These are phyloP conservation scores for Macrophomina tecta DNA, from an alignment of 2,329 filamentous ascomycete genomes.

Conservation along the genomic window DNA sequence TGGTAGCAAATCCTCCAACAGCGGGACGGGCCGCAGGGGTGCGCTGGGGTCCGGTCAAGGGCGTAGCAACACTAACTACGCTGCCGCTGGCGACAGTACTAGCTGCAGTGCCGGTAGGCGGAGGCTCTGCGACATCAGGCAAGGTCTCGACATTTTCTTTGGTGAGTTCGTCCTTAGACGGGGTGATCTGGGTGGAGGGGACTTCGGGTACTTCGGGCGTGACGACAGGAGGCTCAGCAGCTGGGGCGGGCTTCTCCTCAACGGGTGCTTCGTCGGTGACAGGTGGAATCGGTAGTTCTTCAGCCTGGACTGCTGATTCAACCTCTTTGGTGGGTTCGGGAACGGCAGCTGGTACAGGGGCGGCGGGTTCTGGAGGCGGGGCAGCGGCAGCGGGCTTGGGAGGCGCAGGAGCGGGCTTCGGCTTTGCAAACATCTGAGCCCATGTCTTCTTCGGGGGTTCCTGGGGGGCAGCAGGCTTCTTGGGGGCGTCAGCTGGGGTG, in stretches of 20 bases:
- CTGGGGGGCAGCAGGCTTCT: constrained; percentile 42
- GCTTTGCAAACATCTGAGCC: constrained; percentile 59
- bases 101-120: constrained; percentile 80
- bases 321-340: constrained; percentile 47
- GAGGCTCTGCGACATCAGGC: constrained; percentile 78
- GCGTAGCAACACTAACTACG: constrained; percentile 59
- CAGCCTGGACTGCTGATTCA: constrained; percentile 44
- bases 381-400: constrained; percentile 44
- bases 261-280: constrained; percentile 45
- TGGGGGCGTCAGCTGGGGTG: constrained; percentile 41
- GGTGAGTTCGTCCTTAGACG: constrained; percentile 83
- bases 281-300: constrained; percentile 48
- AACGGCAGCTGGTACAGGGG: constrained; percentile 39
- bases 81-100: constrained; percentile 83
- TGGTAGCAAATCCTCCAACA: constrained; percentile 77
- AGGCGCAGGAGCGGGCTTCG: constrained; percentile 55
- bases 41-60: constrained; percentile 66
- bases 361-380: constrained; percentile 45
- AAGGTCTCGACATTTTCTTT: constrained; percentile 92
- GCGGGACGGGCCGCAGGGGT: constrained; percentile 58
- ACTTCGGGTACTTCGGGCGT: constrained; percentile 51
- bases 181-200: constrained; percentile 55
- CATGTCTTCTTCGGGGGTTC: constrained; percentile 57
- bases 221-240: constrained; percentile 37
- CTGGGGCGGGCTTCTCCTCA: constrained; percentile 29